Percentiles rank a stretch among this genome's conserved stretches.
These are phyloP conservation scores for Ceratocystis cubensis DNA, from an alignment of 2,329 filamentous ascomycete species.

Conservation along the genomic window DNA sequence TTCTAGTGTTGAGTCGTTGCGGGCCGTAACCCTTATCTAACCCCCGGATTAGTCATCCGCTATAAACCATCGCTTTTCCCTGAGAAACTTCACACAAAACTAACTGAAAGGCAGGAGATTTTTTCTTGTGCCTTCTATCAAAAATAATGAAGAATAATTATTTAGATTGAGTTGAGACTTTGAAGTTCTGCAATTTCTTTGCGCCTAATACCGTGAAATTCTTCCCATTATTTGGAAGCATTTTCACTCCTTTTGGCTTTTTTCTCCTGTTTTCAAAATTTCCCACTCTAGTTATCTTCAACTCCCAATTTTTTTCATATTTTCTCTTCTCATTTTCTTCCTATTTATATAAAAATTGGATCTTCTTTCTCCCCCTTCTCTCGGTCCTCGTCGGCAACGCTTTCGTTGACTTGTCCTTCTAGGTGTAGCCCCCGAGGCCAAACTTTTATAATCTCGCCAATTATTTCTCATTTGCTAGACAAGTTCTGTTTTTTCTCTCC, in stretches of 20 bases:
- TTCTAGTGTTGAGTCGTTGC: neutral
- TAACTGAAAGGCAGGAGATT: neutral
- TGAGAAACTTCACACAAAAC: neutral
- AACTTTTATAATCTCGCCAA: no score
- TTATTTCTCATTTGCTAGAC: no score
- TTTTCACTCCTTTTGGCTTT: neutral
- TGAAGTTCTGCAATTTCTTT: no score
- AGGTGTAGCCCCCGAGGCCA: no score
- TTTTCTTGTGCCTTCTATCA: neutral
- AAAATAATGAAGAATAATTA: no score
- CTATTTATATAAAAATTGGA: neutral
- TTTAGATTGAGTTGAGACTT: no score
- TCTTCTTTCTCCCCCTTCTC: no score
- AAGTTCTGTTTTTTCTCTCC: no score
- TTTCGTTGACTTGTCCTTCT: no score
- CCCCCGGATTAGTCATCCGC: neutral
- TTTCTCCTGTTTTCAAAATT: neutral
- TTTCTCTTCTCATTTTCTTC: neutral
- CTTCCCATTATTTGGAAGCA: no score
- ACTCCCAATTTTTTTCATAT: neutral
- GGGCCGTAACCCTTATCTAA: neutral
- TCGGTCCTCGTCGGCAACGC: no score
- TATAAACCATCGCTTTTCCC: neutral
- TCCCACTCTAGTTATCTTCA: neutral
- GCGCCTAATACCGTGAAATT: no score